phyloP scores from a whole-genome alignment of 805 yeast genomes.

The Candida morakotiae region DNA sequence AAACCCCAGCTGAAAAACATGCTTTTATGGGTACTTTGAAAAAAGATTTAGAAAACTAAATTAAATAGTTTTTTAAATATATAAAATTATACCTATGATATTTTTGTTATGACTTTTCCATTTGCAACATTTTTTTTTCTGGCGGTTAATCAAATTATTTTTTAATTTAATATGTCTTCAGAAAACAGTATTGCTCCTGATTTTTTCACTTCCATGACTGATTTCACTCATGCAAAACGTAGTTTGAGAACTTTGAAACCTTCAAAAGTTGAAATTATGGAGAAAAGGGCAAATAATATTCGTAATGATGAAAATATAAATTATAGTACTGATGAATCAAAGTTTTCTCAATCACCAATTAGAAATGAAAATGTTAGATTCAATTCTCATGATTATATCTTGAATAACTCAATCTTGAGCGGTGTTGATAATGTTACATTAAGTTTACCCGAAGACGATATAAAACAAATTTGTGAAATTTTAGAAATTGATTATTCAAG shows the following conservation, averaged over 20 bases:
- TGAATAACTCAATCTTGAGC: neutral
- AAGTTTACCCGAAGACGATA: neutral
- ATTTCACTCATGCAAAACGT: constrained; percentile 1
- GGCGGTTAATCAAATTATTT: no score
- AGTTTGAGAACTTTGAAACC: neutral
- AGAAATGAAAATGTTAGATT: neutral
- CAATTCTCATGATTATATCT: neutral
- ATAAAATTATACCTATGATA: neutral
- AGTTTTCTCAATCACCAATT: neutral
- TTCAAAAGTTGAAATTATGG: neutral
- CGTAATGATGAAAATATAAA: constrained; percentile 3
- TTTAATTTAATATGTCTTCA: neutral
- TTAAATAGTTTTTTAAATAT: constrained; percentile 2
- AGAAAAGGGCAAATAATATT: constrained; percentile 4
- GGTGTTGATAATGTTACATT: neutral
- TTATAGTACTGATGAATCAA: neutral
- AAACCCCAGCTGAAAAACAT: constrained; percentile 99
- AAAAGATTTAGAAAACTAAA: constrained; percentile 75
- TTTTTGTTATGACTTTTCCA: neutral
- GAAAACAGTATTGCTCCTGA: neutral
- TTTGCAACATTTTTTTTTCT: no score
- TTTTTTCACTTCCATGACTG: neutral
- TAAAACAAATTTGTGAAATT: neutral
- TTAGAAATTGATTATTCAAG: neutral
- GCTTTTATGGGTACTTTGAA: constrained; percentile 99